Conservation (phyloP, 306 rosid species). For the Oemleria cerasiformis region DNA sequence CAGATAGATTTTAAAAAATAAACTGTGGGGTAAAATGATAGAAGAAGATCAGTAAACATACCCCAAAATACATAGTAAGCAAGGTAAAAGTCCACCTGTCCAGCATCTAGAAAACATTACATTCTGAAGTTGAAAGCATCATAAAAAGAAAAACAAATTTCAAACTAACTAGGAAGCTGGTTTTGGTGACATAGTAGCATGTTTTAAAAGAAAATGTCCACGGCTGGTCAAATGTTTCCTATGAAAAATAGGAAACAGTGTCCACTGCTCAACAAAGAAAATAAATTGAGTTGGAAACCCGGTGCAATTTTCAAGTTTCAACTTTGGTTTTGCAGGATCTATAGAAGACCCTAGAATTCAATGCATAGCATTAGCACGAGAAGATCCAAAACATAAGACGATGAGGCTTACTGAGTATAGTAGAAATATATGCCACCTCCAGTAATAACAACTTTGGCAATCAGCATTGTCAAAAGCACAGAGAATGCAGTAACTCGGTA, state of each 20-base stretch:
- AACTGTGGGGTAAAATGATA: not conserved
- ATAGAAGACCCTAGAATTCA: not conserved
- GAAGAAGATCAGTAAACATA: constrained; percentile 32
- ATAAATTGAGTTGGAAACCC: not conserved
- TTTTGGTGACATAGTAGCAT: not conserved
- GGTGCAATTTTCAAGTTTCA: not conserved
- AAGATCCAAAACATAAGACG: not conserved
- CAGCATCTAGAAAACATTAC: constrained; percentile 34
- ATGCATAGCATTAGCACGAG: not conserved
- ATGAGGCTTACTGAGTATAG: constrained; percentile 74
- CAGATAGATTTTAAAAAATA: not conserved
- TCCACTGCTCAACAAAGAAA: constrained; percentile 3
- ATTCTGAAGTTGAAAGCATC: not conserved
- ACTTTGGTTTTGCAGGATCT: not conserved
- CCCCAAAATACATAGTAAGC: constrained; percentile 74
- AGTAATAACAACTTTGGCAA: constrained; percentile 36
- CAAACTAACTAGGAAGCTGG: not conserved
- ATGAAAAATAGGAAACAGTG: not conserved
- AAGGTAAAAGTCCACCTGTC: constrained; percentile 78
- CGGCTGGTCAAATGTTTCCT: not conserved
- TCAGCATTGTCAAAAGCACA: constrained; percentile 43
- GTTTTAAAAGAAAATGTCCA: not conserved
- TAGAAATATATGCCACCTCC: constrained; percentile 45
- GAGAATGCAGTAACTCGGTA: constrained; percentile 51
- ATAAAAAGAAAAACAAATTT: not conserved